phyloP scores from a whole-genome alignment of 202 grass and related monocot species.

The Brachypodium distachyon region DNA sequence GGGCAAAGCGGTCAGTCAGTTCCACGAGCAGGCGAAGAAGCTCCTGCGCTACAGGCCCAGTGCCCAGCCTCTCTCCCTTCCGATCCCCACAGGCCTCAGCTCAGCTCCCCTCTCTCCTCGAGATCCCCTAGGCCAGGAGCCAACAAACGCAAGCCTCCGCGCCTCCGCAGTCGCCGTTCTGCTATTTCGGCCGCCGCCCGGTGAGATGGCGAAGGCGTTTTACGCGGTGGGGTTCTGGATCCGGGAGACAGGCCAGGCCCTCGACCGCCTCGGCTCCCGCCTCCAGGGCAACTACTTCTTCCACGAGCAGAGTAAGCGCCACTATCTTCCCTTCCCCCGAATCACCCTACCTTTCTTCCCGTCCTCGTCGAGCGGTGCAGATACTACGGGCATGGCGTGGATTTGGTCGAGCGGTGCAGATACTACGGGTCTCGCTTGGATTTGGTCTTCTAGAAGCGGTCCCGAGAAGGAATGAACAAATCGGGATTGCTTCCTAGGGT shows the following conservation, averaged over 20 bases:
- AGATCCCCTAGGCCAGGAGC: conserved; percentile 37
- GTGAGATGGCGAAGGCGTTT: conserved; percentile 64
- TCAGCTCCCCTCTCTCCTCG: not conserved
- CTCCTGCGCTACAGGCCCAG: conserved; percentile 1
- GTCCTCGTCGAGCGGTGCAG: not conserved
- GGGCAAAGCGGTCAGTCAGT: conserved; percentile 22
- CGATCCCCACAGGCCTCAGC: not conserved
- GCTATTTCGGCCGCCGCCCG: not conserved
- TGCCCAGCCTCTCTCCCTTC: not conserved
- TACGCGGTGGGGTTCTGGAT: conserved; percentile 88
- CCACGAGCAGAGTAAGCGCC: conserved; percentile 71
- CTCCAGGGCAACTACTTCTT: conserved; percentile 84
- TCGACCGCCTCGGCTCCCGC: conserved; percentile 78
- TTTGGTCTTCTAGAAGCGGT: not conserved
- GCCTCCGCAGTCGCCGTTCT: not conserved
- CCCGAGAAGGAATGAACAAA: not conserved
- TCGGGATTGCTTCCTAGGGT: conserved; percentile 26
- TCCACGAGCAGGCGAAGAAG: not conserved
- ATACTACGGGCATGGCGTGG: not conserved
- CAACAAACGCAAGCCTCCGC: conserved; percentile 2
- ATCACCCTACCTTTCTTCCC: not conserved
- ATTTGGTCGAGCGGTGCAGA: not conserved
- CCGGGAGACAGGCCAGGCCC: conserved; percentile 76
- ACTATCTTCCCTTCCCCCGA: not conserved
- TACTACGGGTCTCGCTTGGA: not conserved